Evolutionary conservation across 441 rosid species (phyloP), one percentile per base, ranked within the genome.

Genomic region (Populus tomentosa): DNA sequence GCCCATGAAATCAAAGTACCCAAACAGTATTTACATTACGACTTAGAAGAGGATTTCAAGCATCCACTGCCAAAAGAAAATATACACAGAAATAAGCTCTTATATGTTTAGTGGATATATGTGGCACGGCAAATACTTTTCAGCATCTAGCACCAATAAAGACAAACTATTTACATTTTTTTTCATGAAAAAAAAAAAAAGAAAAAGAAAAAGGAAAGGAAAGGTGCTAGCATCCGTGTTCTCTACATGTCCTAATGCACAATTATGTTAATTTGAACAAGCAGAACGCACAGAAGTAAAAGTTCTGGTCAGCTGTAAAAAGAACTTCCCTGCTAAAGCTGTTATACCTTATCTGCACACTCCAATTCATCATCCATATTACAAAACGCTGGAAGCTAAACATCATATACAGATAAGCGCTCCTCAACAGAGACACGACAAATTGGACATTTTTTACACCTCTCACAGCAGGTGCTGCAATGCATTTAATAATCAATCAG

Each of bases 391-490:
- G 87, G 84, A 82, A 62, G 71, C 81, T 88, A 95, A 78, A 92
- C 99, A 85, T 94, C 98, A 73, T 91, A 95, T 74, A 95, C 98
- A 24, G 94, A 86, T 63, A 95, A 85, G 63, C 94, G 88, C 85
- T 95, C 92, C 83, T 95, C 92, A 1, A 94, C 86, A 65, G 82
- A 73, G 75, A 88, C 81, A 63, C 97, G 93, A 85, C 99, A 95
- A 67, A 94, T 88, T 5, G 99, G 99, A 80, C 99, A 95, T 78
- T 89, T 91, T 75, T 90, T 90, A 83, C 99, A 95, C 87, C 89
- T 95, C 71, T 88, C 94, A 14, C 89, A 92, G 87, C 99, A 95
- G 82, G 84, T 75, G 80, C 99, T 95, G 97, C 86, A 89, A 76
- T 46, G 79, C 53, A 75, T 65, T 79, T 38, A 67, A 69, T 59